Base-by-base conservation (phyloP, 2,329 filamentous ascomycete species). In the Penicillium vulpinum region DNA sequence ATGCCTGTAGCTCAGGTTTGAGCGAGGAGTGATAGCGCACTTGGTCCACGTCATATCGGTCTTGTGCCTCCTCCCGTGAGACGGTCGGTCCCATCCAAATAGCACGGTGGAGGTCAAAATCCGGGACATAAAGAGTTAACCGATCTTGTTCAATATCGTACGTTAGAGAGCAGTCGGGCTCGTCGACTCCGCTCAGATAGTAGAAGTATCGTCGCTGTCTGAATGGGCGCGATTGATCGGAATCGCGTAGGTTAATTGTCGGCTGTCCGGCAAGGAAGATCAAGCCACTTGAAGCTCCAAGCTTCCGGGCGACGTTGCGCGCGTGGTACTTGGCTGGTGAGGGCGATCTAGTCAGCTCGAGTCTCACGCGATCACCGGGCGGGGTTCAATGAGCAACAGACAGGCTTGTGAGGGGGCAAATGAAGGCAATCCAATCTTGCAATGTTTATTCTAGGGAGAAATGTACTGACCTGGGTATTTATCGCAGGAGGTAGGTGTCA, bases 71-170 rank as follows among this genome's bases (percentile, higher is more conserved):
- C 15, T 86, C 81, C 11, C 66, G 61, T 5, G 71, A 71, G 10
- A 77, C 59, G 6, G 75, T 76, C 13, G 74, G 75, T 1, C 75
- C 75, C 70, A 74, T 76, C 73, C 74, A 77, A 51, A 78, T 73
- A 22, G 74, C 73, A 35, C 68, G 70, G 51, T 67, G 73, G n/a
- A 77, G 84, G 62, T 89, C 84, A 61, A 87, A 84, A 64, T 85
- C 83, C 2, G 89, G 89, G 46, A 93, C 85, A 83, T 88, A 94
- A 28, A 93, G 82, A 5, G 82, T 85, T 55, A 94, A 81, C 22
- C 78, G 75, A 70, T 92, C 88, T 11, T 76, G 75, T 31, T 73
- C 71, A 58, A 86, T 80, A 66, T 85, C 79, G 68, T 87, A 87
- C 2, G 80, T 83, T 39, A 86, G 64, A 55, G 79, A 75, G 63